Evolutionary conservation across 192 early-diverging fungal species (phyloP).

Genomic region (Paraglomus occultum): DNA sequence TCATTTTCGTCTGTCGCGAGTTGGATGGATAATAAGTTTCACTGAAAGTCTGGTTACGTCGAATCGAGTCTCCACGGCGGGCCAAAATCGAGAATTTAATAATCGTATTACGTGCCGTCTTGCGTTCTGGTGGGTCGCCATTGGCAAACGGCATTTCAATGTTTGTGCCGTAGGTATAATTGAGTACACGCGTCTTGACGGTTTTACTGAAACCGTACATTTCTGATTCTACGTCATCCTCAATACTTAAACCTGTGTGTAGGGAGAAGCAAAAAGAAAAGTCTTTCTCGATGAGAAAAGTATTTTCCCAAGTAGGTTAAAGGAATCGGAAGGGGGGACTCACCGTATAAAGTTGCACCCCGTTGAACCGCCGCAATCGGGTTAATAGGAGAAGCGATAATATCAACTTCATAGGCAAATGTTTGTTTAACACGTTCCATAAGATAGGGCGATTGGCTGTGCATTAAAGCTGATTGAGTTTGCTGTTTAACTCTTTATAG

Average conservation of each 20-base stretch:
- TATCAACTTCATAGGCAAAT: slow-evolving; percentile 35
- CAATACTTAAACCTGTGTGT: slow-evolving; percentile 46
- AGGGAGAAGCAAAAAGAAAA: slow-evolving; percentile 47
- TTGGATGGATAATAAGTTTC: background rate
- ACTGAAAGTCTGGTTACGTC: slow-evolving; percentile 18
- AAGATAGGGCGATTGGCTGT: slow-evolving; percentile 46
- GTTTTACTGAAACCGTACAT: background rate
- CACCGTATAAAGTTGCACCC: slow-evolving; percentile 46
- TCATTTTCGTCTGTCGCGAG: background rate
- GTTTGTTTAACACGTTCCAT: slow-evolving; percentile 34
- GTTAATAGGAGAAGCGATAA: slow-evolving; percentile 42
- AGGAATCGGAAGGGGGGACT: background rate
- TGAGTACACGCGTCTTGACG: slow-evolving; percentile 1
- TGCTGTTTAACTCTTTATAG: no score
- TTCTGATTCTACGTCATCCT: slow-evolving; percentile 36
- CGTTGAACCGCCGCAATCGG: slow-evolving; percentile 49
- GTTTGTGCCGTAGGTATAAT: slow-evolving; percentile 10
- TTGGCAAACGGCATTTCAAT: background rate
- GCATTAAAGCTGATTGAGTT: no score
- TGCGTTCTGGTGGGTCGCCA: slow-evolving; percentile 2
- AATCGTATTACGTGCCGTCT: background rate
- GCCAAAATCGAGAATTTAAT: background rate
- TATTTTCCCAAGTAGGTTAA: background rate
- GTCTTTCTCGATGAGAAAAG: background rate
- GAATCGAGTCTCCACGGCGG: slow-evolving; percentile 3